A percentile compares a stretch with the other conserved stretches of the same genome.
Conservation (phyloP, 2,329 filamentous ascomycete species). For the Hortaea werneckii region DNA sequence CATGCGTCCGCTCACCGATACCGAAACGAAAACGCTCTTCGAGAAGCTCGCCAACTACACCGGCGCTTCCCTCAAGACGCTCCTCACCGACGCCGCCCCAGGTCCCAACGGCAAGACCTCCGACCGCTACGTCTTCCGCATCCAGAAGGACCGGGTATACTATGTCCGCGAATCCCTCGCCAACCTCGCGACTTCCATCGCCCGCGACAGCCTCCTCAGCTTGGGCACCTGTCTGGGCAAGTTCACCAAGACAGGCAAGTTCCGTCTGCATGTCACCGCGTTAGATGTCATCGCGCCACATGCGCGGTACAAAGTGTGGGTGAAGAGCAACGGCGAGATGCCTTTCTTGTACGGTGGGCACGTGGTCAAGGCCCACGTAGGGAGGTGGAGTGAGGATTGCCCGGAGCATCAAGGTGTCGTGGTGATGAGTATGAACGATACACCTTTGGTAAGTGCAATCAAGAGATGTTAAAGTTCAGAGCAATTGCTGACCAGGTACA, state of each 20-base stretch:
- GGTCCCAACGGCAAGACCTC: slow-evolving; percentile 43
- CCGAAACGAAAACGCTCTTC: slow-evolving; percentile 72
- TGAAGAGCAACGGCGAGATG: slow-evolving; percentile 94
- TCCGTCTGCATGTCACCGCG: slow-evolving; percentile 86
- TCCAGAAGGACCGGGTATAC: slow-evolving; percentile 76
- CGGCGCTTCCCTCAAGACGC: slow-evolving; percentile 71
- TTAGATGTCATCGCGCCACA: slow-evolving; percentile 82
- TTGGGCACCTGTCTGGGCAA: slow-evolving; percentile 89
- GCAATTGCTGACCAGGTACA: too few species aligned
- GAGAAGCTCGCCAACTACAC: slow-evolving; percentile 91
- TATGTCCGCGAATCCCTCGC: slow-evolving; percentile 84
- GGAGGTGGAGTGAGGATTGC: slow-evolving; percentile 80
- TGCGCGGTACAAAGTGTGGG: slow-evolving; percentile 93
- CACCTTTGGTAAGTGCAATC: slow-evolving; percentile 47
- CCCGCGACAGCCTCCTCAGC: slow-evolving; percentile 70
- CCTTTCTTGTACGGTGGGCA: slow-evolving; percentile 93
- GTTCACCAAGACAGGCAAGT: slow-evolving; percentile 94
- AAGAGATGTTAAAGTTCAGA: too few species aligned
- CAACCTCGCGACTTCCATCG: slow-evolving; percentile 79
- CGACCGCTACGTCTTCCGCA: slow-evolving; percentile 76
- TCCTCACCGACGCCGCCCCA: slow-evolving; percentile 38
- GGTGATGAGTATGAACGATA: slow-evolving; percentile 86
- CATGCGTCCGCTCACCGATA: slow-evolving; percentile 75
- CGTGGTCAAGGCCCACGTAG: slow-evolving; percentile 71
- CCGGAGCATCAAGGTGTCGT: slow-evolving; percentile 89